A percentile compares a stretch with the other conserved stretches of the same genome.
These are phyloP conservation scores for Dimocarpus longan DNA, from an alignment of 345 rosid species.

Conservation along the genomic window DNA sequence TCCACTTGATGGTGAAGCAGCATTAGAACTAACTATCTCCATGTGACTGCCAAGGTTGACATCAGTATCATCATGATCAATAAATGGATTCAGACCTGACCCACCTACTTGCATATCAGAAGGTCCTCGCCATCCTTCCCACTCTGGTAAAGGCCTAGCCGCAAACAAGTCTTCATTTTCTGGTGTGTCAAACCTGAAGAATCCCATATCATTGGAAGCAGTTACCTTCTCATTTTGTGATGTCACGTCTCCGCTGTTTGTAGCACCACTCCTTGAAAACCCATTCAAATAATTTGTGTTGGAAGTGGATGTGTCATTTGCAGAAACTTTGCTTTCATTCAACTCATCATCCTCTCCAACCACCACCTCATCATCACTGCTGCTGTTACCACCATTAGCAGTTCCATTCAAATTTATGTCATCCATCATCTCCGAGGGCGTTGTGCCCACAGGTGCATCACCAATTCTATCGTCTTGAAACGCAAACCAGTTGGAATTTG, in stretches of 20 bases:
- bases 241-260: slow-evolving; percentile 22
- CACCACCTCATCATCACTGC: slow-evolving; percentile 93
- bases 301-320: slow-evolving; percentile 57
- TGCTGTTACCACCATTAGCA: slow-evolving; percentile 61
- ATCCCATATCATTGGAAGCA: slow-evolving; percentile 41
- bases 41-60: slow-evolving; percentile 32
- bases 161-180: slow-evolving; percentile 58
- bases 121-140: slow-evolving; percentile 89
- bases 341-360: slow-evolving; percentile 75
- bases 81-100: slow-evolving; percentile 67
- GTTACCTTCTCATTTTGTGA: slow-evolving; percentile 38
- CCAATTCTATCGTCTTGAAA: slow-evolving; percentile 80
- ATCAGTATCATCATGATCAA: slow-evolving; percentile 49
- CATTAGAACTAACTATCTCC: slow-evolving; percentile 38
- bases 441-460: slow-evolving; percentile 50
- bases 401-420: slow-evolving; percentile 71
- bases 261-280: slow-evolving; percentile 28
- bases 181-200: slow-evolving; percentile 60
- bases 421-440: slow-evolving; percentile 73
- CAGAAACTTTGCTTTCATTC: slow-evolving; percentile 49
- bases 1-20: slow-evolving; percentile 35
- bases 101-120: slow-evolving; percentile 60
- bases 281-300: slow-evolving; percentile 32
- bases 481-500: slow-evolving; percentile 97
- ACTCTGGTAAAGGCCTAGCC: slow-evolving; percentile 65